Percentiles rank a stretch among this genome's conserved stretches.
Evolutionary conservation across 306 rosid genomes (phyloP).

Genomic region (Vigna trinervia): DNA sequence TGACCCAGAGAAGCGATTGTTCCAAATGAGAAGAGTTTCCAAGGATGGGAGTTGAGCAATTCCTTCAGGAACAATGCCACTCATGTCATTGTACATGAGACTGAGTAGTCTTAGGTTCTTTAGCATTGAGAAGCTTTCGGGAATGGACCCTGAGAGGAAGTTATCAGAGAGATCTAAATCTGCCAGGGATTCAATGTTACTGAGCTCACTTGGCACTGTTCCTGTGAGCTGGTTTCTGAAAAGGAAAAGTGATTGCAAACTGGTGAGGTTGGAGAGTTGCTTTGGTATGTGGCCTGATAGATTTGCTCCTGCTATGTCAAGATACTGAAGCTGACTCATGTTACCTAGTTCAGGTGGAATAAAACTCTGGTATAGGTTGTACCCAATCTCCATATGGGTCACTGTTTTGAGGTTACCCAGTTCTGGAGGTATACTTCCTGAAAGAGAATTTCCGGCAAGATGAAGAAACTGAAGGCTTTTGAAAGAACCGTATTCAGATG

Average conservation of each 20-base stretch:
- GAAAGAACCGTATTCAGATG: slow-evolving; percentile 80
- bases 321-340: slow-evolving; percentile 81
- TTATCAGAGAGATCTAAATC: slow-evolving; percentile 91
- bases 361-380: slow-evolving; percentile 66
- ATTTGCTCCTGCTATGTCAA: slow-evolving; percentile 89
- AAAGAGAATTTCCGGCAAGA: slow-evolving; percentile 83
- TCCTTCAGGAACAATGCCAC: slow-evolving; percentile 71
- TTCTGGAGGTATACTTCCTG: slow-evolving; percentile 74
- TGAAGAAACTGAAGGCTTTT: slow-evolving; percentile 80
- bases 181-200: slow-evolving; percentile 56
- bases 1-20: slow-evolving; percentile 70
- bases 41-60: slow-evolving; percentile 81
- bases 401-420: slow-evolving; percentile 85
- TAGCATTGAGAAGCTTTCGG: slow-evolving; percentile 72
- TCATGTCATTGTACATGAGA: slow-evolving; percentile 86
- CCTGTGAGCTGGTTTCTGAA: slow-evolving; percentile 83
- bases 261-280: slow-evolving; percentile 75
- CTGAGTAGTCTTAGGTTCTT: slow-evolving; percentile 75
- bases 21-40: slow-evolving; percentile 89
- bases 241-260: slow-evolving; percentile 74
- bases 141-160: slow-evolving; percentile 78
- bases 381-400: slow-evolving; percentile 94
- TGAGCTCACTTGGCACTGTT: slow-evolving; percentile 67
- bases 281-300: slow-evolving; percentile 76
- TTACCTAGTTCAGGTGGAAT: slow-evolving; percentile 80